Base-by-base conservation (phyloP, 768 basidiomycete genomes). In the Cystobasidium tubakii region DNA sequence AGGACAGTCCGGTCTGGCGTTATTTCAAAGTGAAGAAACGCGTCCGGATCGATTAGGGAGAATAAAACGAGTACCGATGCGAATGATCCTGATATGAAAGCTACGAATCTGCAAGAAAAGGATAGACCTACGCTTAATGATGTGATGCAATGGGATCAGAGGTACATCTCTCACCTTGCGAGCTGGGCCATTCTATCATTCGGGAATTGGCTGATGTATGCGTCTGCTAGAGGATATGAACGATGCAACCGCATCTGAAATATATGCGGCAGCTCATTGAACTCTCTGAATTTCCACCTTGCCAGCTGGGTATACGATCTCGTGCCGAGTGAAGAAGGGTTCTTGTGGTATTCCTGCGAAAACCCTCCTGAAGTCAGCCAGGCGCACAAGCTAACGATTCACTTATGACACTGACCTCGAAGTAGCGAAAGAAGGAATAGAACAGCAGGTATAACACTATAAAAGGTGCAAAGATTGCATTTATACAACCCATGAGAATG, bases 341-440 rank as follows among this genome's bases (percentile, higher is more conserved):
- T 92, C 82, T 95, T 95, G 86, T 92, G 95, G 79, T 97, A 98
- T 85, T 99, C 94, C 96, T 99, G 77, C 19, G 63, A 34, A 63
- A 36, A 34, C 12, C 4, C 46, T 12, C 7, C 19, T 15, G 4
- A 17, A 29, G 23, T 25, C 27, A 25, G 31, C 7, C 43, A 0
- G 54, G 23, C 4, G 27, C 23, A 21, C n/a, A 29, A 21, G 53
- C 27, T 33, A 23, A 29, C 1, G 23, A 25, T 17, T 46, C 13
- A 46, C 46, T 25, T n/a, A n/a, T n/a, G n/a, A n/a, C n/a, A 81
- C 87, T 65, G 62, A 92, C 96, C 85, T 99, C 96, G 75, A 99
- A 99, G 81, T 99, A 99, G 1, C 95, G 90, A 85, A 99, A 99
- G 85, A 99, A 99, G 0, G 93, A 98, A 81, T 96, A 99, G 88